These are phyloP conservation scores for Rubia balearica DNA, from an alignment of 305 asterid genomes.

Conservation along the genomic window DNA sequence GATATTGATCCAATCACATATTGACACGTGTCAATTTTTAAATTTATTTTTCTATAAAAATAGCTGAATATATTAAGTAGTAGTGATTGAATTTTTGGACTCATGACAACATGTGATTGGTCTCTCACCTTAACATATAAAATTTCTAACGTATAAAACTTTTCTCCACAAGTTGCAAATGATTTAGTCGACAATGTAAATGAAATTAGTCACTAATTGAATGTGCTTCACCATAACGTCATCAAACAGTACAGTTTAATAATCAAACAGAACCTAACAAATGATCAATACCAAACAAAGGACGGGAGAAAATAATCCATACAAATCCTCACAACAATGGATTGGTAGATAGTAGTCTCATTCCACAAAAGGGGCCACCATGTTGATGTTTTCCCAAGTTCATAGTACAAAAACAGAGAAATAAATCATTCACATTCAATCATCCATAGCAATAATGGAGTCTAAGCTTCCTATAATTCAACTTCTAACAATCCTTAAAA, in stretches of 20 bases:
- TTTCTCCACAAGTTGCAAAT: no score
- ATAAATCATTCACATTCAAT: not conserved
- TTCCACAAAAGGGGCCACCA: not conserved
- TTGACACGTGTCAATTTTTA: no score
- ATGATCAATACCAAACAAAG: not conserved
- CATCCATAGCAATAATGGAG: not conserved
- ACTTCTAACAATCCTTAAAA: not conserved
- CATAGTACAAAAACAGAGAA: not conserved
- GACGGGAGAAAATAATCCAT: not conserved
- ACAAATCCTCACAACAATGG: not conserved
- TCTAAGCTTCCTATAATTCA: not conserved
- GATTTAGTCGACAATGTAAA: not conserved
- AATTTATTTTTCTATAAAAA: no score
- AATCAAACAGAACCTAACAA: not conserved
- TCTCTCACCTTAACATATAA: no score
- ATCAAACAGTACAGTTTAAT: not conserved
- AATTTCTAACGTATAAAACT: no score
- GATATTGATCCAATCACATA: no score
- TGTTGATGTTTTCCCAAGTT: not conserved
- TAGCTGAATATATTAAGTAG: no score
- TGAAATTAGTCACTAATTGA: not conserved
- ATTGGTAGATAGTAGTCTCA: not conserved
- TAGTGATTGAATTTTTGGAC: no score
- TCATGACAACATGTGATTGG: no score
- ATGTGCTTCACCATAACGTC: not conserved